Evolutionary conservation across 306 rosid genomes (phyloP).

Genomic region (Citrullus mucosospermus): DNA sequence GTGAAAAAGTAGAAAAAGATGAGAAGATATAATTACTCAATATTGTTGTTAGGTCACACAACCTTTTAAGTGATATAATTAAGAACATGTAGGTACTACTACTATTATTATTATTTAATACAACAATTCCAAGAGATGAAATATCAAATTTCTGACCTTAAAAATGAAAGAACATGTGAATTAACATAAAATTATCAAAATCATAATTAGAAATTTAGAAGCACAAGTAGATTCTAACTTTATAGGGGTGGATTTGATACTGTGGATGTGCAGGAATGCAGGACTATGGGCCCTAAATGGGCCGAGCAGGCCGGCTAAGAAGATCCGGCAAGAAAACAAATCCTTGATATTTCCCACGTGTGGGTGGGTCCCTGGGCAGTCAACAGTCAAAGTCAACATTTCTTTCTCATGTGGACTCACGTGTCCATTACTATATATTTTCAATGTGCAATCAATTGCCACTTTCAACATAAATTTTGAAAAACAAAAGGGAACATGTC

Average conservation of each 20-base stretch:
- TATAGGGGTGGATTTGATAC: not conserved
- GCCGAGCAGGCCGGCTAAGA: slow-evolving; percentile 19
- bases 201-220: not conserved
- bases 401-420: slow-evolving; percentile 23
- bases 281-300: slow-evolving; percentile 14
- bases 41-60: no score
- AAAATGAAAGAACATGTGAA: no score
- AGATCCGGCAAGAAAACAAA: slow-evolving; percentile 21
- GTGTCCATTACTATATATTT: slow-evolving; percentile 14
- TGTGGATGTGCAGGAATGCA: slow-evolving; percentile 11
- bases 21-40: no score
- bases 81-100: no score
- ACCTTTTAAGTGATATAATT: no score
- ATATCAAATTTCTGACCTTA: no score
- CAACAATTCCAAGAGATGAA: no score
- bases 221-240: not conserved
- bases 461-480: not conserved
- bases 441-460: not conserved
- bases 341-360: slow-evolving; percentile 38
- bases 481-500: not conserved
- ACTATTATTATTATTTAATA: no score
- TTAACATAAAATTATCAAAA: not conserved
- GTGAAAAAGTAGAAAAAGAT: no score
- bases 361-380: slow-evolving; percentile 12
- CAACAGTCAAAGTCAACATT: slow-evolving; percentile 7